Evolutionary conservation across 2,329 filamentous ascomycete species (phyloP).

Genomic region (Harringtonia aguacate): DNA sequence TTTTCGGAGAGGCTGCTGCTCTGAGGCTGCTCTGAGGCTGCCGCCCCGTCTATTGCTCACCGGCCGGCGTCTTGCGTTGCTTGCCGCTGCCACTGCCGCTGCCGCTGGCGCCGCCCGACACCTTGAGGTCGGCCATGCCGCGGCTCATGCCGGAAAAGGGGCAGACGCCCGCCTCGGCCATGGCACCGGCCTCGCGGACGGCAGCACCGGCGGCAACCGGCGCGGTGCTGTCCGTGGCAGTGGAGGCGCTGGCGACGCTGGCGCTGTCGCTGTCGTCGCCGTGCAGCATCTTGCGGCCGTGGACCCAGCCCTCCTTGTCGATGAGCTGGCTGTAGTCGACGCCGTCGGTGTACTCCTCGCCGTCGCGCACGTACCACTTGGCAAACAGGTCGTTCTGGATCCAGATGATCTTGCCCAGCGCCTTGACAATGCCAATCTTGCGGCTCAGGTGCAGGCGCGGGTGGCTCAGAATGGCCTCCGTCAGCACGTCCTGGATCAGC

Average conservation of each 20-base stretch:
- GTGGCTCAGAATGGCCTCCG: conserved; percentile 64
- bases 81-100: too few relatives aligned
- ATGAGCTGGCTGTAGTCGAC: conserved; percentile 30
- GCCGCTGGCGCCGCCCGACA: background rate
- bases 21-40: too few relatives aligned
- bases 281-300: conserved; percentile 48
- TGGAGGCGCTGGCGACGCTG: background rate
- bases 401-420: conserved; percentile 73
- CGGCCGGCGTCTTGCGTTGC: too few relatives aligned
- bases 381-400: conserved; percentile 81
- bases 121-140: conserved; percentile 11
- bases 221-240: background rate
- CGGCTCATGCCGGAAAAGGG: conserved; percentile 16
- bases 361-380: conserved; percentile 67
- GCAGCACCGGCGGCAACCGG: background rate
- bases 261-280: conserved; percentile 18
- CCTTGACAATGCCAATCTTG: conserved; percentile 66
- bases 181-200: background rate
- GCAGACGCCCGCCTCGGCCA: conserved; percentile 12
- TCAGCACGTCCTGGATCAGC: conserved; percentile 69
- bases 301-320: conserved; percentile 53
- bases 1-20: too few relatives aligned
- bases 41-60: too few relatives aligned
- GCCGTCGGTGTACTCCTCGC: conserved; percentile 44
- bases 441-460: conserved; percentile 53